Evolutionary conservation across 805 yeast genomes (phyloP).

Genomic region (Candida golubevii): DNA sequence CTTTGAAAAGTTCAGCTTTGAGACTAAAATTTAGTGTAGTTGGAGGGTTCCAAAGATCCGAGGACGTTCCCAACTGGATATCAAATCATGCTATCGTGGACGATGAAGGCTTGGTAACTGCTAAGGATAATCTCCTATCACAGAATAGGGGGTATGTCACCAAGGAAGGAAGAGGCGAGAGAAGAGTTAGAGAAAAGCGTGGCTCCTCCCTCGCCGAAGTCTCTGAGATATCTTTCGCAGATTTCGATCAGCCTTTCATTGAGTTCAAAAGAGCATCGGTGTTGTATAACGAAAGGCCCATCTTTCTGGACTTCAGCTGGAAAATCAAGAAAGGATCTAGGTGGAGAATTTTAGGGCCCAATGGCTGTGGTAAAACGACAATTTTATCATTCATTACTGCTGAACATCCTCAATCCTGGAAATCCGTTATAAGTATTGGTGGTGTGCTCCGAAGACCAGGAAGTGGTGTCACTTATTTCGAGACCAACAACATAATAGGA

Average conservation of each 20-base stretch:
- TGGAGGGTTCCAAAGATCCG: constrained; percentile 75
- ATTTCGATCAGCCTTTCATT: constrained; percentile 16
- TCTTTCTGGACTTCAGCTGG: constrained; percentile 64
- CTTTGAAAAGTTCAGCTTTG: constrained; percentile 34
- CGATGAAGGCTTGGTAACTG: constrained; percentile 43
- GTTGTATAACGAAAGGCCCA: constrained; percentile 56
- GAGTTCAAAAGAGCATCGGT: constrained; percentile 62
- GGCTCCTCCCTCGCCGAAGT: too few relatives aligned
- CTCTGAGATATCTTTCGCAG: not conserved
- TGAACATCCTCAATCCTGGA: constrained; percentile 98
- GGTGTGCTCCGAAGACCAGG: constrained; percentile 75
- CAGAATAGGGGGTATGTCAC: too few relatives aligned
- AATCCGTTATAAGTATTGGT: constrained; percentile 55
- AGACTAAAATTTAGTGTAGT: constrained; percentile 53
- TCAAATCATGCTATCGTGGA: constrained; percentile 61
- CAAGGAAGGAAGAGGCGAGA: too few relatives aligned
- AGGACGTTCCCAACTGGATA: constrained; percentile 74
- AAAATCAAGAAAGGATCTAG: constrained; percentile 63
- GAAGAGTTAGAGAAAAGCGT: too few relatives aligned
- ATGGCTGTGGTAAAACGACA: constrained; percentile 94
- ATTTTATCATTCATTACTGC: constrained; percentile 78
- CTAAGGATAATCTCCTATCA: too few relatives aligned
- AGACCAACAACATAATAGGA: constrained; percentile 75
- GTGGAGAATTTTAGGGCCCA: constrained; percentile 87
- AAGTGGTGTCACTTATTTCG: constrained; percentile 63